Evolutionary conservation across 2,329 filamentous ascomycete genomes (phyloP).

Genomic region (Cytospora leucostoma): DNA sequence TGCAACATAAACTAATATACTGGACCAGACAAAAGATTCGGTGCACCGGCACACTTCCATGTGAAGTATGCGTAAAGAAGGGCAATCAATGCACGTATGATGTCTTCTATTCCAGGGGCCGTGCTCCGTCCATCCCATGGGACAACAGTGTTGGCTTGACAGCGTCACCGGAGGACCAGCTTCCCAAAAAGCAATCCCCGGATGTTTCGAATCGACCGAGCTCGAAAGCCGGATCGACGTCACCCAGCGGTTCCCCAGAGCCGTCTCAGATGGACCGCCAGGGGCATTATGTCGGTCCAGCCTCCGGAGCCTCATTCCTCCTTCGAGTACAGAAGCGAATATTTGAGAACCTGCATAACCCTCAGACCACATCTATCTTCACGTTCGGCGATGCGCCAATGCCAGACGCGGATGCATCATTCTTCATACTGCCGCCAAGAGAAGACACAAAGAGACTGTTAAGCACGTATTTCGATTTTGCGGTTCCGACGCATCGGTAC

Average conservation of each 20-base stretch:
- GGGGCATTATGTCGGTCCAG: constrained; percentile 49
- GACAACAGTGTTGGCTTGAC: constrained; percentile 5
- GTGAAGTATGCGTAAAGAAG: constrained; percentile 38
- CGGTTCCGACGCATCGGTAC: constrained; percentile 46
- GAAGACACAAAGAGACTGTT: constrained; percentile 36
- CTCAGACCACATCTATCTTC: constrained; percentile 48
- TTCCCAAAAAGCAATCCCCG: neutral
- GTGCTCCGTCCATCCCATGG: constrained; percentile 43
- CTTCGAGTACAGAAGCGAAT: constrained; percentile 52
- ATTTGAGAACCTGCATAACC: constrained; percentile 41
- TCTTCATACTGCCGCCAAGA: constrained; percentile 43
- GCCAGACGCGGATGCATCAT: constrained; percentile 45
- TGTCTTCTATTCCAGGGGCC: constrained; percentile 50
- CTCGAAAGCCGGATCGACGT: constrained; percentile 18
- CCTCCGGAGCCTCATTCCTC: constrained; percentile 51
- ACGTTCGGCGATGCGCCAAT: constrained; percentile 52
- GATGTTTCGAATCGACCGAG: neutral
- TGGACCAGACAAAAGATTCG: constrained; percentile 40
- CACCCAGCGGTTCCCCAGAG: constrained; percentile 46
- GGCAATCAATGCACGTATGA: constrained; percentile 48
- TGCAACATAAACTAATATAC: neutral
- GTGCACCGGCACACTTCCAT: constrained; percentile 44
- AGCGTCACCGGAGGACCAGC: constrained; percentile 19
- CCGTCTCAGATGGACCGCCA: constrained; percentile 47
- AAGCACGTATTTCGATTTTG: constrained; percentile 45